These are phyloP conservation scores for Mortierella sp. DNA, from an alignment of 371 early-diverging fungal genomes.

Conservation along the genomic window DNA sequence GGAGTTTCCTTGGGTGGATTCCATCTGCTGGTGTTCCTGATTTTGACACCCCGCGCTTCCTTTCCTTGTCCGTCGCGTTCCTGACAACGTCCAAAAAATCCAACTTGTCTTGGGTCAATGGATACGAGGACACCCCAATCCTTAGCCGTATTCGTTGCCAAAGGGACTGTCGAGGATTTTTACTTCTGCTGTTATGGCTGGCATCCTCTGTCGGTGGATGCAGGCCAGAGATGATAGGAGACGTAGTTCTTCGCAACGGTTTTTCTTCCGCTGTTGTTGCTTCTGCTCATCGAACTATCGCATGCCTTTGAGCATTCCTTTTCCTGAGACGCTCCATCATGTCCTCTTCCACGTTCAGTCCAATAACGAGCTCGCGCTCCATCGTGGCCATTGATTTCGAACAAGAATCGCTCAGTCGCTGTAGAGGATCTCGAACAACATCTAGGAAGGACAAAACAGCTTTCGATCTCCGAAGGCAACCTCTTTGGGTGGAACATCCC, in stretches of 20 bases:
- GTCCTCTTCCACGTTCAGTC: constrained; percentile 64
- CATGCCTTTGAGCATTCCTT: constrained; percentile 36
- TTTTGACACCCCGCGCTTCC: background rate
- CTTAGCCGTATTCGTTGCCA: background rate
- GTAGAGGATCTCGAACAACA: constrained; percentile 66
- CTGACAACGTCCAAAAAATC: background rate
- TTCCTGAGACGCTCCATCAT: constrained; percentile 56
- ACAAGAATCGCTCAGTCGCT: constrained; percentile 66
- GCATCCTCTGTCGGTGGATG: background rate
- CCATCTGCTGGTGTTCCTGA: background rate
- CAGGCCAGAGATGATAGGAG: background rate
- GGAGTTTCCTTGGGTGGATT: constrained; percentile 28
- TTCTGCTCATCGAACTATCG: constrained; percentile 32
- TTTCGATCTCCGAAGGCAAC: constrained; percentile 66
- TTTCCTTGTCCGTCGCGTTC: background rate
- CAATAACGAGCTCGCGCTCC: constrained; percentile 59
- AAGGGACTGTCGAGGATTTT: background rate
- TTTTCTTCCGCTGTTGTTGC: constrained; percentile 9
- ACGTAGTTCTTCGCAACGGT: background rate
- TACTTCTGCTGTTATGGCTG: background rate
- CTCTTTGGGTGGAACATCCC: constrained; percentile 58
- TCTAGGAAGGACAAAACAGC: constrained; percentile 67
- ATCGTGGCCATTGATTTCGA: constrained; percentile 63
- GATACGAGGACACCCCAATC: background rate
- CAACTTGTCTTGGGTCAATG: background rate